Base-by-base conservation (phyloP, 2,329 filamentous ascomycete genomes). In the Pseudodiploospora longispora region DNA sequence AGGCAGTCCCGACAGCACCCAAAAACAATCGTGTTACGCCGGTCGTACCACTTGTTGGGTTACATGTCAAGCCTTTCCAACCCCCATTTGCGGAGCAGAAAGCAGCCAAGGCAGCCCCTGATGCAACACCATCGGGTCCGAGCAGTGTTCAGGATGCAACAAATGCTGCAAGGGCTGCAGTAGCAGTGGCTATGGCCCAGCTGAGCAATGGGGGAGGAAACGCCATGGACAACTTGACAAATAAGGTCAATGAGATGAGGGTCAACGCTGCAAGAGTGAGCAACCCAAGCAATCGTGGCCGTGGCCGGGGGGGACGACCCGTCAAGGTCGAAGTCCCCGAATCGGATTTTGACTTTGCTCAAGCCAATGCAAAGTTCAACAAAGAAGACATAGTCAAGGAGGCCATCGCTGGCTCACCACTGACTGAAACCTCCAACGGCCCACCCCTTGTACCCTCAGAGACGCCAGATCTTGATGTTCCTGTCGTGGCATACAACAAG, bases 321-420 rank as follows among this genome's bases (percentile, higher is more conserved):
- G 50, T 51, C 32, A 93, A 87, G 67, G 80, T 97, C 30, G 90
- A 95, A 42, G 87, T 98, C 3, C 93, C 93, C 0, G 79, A 85
- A 39, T 82, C 87, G 2, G 93, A 97, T 59, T 98, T 90, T 56
- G 91, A 98, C 59, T 98, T 98, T 59, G 85, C 85, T 5, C 61
- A 67, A 42, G 61, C 67, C 34, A 71, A 72, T 48, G 67, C 68
- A 33, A 72, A 71, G 54, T 70, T 71, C 49, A 71, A 71, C 59
- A 70, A 69, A 57, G 61, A 66, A 34, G 66, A 70, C 10, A 64
- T 95, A 38, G 84, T 87, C 34, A 95, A 95, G 68, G 88, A 96
- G 63, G 89, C 87, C 4, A 87, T 89, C 59, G 84, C 85, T 27
- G 78, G 85, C n/a, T 84, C 85, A 6, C 85, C 88, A 5, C 58